Evolutionary conservation across 2,329 filamentous ascomycete genomes (phyloP), one percentile per base, ranked within the genome.

Genomic region (Coleophoma crateriformis): DNA sequence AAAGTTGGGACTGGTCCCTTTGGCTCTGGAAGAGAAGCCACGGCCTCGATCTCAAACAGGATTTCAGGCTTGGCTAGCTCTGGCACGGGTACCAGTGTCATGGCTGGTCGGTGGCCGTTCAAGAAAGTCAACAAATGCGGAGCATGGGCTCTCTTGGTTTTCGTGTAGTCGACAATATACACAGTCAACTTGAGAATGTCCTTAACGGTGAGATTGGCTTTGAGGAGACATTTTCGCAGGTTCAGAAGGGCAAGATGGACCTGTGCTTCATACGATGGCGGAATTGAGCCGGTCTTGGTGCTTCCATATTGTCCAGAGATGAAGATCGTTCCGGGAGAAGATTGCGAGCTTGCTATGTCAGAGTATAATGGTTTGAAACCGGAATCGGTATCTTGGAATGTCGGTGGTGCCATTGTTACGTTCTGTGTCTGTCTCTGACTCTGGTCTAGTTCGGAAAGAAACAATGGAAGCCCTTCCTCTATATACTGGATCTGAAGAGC

Each of bases 21-120:
- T 7, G 13, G 7, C 14, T 17, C 35, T 38, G 22, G 35, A 13
- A 27, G 14, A 14, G 27, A 60, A 7, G 67, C 60, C 4, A 71
- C 58, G 6, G 72, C 72, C 33, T 74, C 71, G 35, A 75, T 64
- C 61, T 75, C 71, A 52, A 75, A 69, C 3, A 71, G 58, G 61
- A 65, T 71, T 3, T 56, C 57, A 2, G 71, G 63, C 1, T 60
- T 54, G 0, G 71, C 72, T 3, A 76, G 63, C 33, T 64, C 54
- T 0, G 64, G 56, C 4, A 75, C 71, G 2, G 73, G 71, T 0
- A 74, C 64, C 4, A 75, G 57, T 0, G 70, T 74, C 12, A 68
- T 68, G 14, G 68, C 66, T 0, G 72, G 72, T 4, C 69, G 64
- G 55, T 74, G 71, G 3, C 60, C 57, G 2, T 54, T 56, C 3